Base-by-base conservation (phyloP, 192 early-diverging fungal genomes). In the Thoreauomyces humboldtii region DNA sequence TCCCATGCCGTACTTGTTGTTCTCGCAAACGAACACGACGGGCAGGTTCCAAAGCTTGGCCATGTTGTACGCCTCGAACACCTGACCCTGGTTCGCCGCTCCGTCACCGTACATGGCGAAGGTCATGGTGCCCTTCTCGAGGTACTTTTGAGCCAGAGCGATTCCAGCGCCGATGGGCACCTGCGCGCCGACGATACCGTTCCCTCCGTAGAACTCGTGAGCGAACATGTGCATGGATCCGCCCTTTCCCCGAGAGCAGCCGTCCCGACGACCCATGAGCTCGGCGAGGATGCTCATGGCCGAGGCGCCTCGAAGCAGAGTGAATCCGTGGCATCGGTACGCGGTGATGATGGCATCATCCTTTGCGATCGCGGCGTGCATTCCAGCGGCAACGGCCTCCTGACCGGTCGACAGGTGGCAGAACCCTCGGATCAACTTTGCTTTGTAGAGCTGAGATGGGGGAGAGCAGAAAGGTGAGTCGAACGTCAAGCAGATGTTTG, bases 221-320 rank as follows among this genome's bases (percentile, higher is more conserved):
- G 89, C 87, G 79, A 95, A 98, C 92, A 98, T 93, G 86, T 98
- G 96, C 96, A 98, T 98, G 58, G 96, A 98, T n/a, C 96, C 96
- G 67, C 94, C 96, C 85, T 96, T 98, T 42, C 96, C 96, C 73
- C 84, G 78, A 29, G 93, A 94, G 73, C 89, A 87, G 72, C 96
- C 96, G 50, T 77, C 86, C 53, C 71, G 65, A 63, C 89, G 87
- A 61, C 95, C 82, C 81, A 83, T 83, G 25, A 83, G 63, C 69
- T 83, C 81, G 33, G 81, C 77, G 35, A 83, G 63, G 63, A 79
- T 75, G 17, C 34, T 37, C 31, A 44, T 74, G 22, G 81, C 60
- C 17, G 77, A 61, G 19, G 66, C 70, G 31, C 95, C 96, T 67
- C 94, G 93, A 69, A 87, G 81, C 67, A 88, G 85, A 34, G 93